Evolutionary conservation across 2,329 filamentous ascomycete species (phyloP).

Genomic region (Sporothrix phasma): DNA sequence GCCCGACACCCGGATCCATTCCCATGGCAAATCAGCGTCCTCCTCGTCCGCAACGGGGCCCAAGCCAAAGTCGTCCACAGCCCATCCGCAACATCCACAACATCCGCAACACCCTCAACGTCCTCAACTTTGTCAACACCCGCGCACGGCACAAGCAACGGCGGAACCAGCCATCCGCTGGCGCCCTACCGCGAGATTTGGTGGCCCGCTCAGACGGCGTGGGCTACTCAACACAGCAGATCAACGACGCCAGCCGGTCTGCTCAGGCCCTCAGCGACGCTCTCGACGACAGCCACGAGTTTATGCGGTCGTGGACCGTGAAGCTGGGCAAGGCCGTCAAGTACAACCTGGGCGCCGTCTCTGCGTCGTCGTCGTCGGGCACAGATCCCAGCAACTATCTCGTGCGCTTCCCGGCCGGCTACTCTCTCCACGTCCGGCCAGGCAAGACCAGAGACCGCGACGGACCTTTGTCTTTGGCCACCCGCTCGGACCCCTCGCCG

Average conservation of each 20-base stretch:
- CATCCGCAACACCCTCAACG: too few relatives aligned
- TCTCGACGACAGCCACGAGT: constrained; percentile 16
- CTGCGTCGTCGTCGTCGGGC: background rate
- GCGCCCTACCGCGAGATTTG: constrained; percentile 18
- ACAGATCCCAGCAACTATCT: constrained; percentile 17
- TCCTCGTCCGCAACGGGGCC: background rate
- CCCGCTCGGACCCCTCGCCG: constrained; percentile 17
- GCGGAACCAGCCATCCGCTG: background rate
- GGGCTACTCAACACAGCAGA: constrained; percentile 18
- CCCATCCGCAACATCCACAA: background rate
- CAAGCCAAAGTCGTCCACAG: background rate
- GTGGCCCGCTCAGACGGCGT: constrained; percentile 19
- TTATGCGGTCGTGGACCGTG: constrained; percentile 19
- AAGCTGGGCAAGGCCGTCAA: constrained; percentile 21
- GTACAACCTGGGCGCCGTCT: constrained; percentile 19
- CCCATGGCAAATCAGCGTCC: background rate
- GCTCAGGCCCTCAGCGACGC: constrained; percentile 16
- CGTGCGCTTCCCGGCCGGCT: constrained; percentile 19
- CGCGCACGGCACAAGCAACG: background rate
- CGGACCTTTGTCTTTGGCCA: constrained; percentile 26
- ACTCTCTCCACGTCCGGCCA: constrained; percentile 18
- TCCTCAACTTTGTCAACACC: background rate
- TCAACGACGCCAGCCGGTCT: constrained; percentile 20
- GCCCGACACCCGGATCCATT: background rate
- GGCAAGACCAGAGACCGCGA: constrained; percentile 49